Conservation (phyloP, 371 early-diverging fungal species). For the Mortierella sp. region DNA sequence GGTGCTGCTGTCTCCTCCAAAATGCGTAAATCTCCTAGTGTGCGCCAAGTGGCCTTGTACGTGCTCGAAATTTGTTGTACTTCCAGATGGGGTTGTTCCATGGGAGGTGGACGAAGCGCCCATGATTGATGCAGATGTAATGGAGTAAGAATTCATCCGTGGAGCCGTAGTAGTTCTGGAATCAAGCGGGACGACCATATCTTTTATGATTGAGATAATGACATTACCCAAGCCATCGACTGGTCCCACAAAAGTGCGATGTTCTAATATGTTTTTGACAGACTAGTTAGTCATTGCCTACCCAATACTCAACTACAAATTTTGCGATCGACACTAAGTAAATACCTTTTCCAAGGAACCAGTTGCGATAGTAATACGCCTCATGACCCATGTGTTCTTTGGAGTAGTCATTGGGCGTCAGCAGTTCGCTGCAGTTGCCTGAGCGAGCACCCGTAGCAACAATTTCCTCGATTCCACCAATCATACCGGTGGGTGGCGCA, state of each 20-base stretch:
- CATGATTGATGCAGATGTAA: not conserved
- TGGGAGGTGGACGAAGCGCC: not conserved
- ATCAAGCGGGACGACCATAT: conserved; percentile 38
- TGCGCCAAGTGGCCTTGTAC: conserved; percentile 20
- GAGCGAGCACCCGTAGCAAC: not conserved
- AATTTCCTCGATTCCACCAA: conserved; percentile 10
- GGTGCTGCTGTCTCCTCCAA: not conserved
- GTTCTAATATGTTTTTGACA: conserved; percentile 15
- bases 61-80: not conserved
- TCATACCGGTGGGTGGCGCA: not conserved
- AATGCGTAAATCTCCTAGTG: not conserved
- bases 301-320: not conserved
- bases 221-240: conserved; percentile 46
- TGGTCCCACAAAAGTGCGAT: conserved; percentile 48
- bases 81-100: not conserved
- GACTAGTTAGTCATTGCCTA: not conserved
- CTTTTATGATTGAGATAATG: conserved; percentile 51
- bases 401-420: conserved; percentile 34
- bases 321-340: too few species aligned
- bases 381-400: conserved; percentile 53
- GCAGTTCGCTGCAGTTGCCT: conserved; percentile 7
- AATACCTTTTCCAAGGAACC: conserved; percentile 52
- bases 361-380: conserved; percentile 49
- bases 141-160: not conserved
- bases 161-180: not conserved